Base-by-base conservation (phyloP, 352 stramenopile genomes). In the Phytophthora brassicae region DNA sequence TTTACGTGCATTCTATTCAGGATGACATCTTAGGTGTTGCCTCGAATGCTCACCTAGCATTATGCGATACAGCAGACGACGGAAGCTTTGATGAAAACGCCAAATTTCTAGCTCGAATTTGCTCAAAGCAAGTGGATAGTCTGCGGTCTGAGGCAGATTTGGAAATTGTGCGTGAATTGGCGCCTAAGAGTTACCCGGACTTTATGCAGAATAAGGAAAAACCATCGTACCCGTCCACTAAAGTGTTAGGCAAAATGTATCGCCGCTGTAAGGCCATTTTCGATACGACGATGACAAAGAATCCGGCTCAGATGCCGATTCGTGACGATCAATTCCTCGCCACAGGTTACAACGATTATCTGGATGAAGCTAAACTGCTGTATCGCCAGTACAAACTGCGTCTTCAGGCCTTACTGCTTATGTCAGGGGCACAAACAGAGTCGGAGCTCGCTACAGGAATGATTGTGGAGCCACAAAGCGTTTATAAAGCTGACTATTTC, bases 151-250 rank as follows among this genome's bases (percentile, higher is more conserved):
- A 92, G 47, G 74, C 77, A 16, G 78, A 92, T 44, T 42, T 88
- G 9, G 63, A 77, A 28, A 65, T 84, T 35, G 81, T 90, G 2
- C 77, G 72, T n/a, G 56, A 67, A 1, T 56, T 82, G 6, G 70
- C 77, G 12, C 77, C 81, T 6, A 77, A 73, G 17, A 70, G 68
- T 24, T 95, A 93, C 43, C 84, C 86, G 2, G 86, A 94, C 33
- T 95, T 94, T 47, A 89, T 95, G 84, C 64, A 84, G 28, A 94
- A 89, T 38, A 70, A 62, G 6, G 76, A 88, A 11, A 90, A 89
- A 19, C 61, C 67, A 0, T 77, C 60, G 16, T 92, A 94, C 46
- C 69, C 67, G 51, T 95, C 86, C 4, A 75, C 64, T 23, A 92
- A 92, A 38, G 68, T 90, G 33, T 60, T 94, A 7, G 86, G 86